Base-by-base conservation (phyloP, 257 asterid genomes). In the Paulownia fortunei region DNA sequence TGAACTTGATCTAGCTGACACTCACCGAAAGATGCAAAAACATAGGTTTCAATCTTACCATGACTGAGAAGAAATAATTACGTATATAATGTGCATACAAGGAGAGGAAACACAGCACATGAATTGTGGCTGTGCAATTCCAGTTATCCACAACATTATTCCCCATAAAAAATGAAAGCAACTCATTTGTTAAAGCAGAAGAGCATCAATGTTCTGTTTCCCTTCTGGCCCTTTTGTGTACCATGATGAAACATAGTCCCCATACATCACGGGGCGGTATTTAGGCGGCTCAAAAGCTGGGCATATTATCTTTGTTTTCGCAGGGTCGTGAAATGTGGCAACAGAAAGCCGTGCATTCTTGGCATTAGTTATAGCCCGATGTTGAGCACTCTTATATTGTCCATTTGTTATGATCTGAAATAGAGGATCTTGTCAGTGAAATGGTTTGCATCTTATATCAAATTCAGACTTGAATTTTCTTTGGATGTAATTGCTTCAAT, bases 281-380 rank as follows among this genome's bases (percentile, higher is more conserved):
- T 80, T 83, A 1, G 92, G 96, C 6, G 88, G 96, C 64, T 81
- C 77, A 4, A 87, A 71, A 60, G 81, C 96, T 7, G 98, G 95
- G 54, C 77, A 51, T 65, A 88, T 79, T 32, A 61, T 74, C 85
- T 84, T 88, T 3, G 82, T 81, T 54, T 88, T 94, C 15, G 94
- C 90, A 34, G 97, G 98, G 55, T 94, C 98, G 62, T 94, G 98
- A 79, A 94, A 94, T 26, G 98, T 88, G 42, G 98, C 96, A 46
- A 91, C 89, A 56, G 98, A 94, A 32, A 92, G 87, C 51, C 98
- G 86, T 9, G 97, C 81, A 51, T 65, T 91, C 59, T 72, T 76
- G 41, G 89, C 77, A 74, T 91, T 91, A 0, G 98, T 94, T 62
- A 94, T 79, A 19, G 98, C 98, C 54, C 97, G 87, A 74, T 94